Evolutionary conservation across 768 basidiomycete genomes (phyloP), one percentile per base, ranked within the genome.

Genomic region (Asterophora lycoperdoides): DNA sequence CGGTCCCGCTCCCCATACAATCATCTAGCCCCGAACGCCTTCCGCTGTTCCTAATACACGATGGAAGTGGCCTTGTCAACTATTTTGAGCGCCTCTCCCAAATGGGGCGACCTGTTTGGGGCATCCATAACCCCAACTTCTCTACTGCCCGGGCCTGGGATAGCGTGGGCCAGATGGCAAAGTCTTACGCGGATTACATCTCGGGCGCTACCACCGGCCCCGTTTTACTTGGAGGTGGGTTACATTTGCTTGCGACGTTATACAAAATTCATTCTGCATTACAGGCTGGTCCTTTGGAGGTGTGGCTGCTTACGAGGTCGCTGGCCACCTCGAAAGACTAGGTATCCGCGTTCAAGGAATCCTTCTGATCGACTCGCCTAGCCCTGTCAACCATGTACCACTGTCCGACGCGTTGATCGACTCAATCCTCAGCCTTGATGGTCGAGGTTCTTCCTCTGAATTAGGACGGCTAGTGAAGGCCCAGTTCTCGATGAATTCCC

Each of bases 201-300:
- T 53, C 63, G 37, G 59, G 58, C 10, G 61, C 68, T 11, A 61
- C 64, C 3, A 44, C 60, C 5, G 74, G 68, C 4, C 67, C 71
- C 4, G 55, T 84, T 11, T 61, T 84, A 0, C 58, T 87, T 2
- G 84, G 85, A 61, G 86, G 86, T 83, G 52, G 45, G 72, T 56
- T 19, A 23, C 30, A 36, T n/a, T 41, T 13, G 36, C 19, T 15
- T 32, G 15, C 13, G 10, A 10, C 23, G 8, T 5, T 26, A 8
- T 14, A 6, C 8, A 35, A 9, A 1, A 20, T 40, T 34, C 26
- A 51, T 17, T 23, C 35, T 51, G 5, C 48, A 28, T 30, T 4
- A 35, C 46, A 88, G 86, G 86, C 0, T 89, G 86, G 86, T 89
- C 86, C 2, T 85, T 89, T 53, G 86, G 86, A 10, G 86, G 86